A percentile compares a stretch with the other conserved stretches of the same genome.
These are phyloP conservation scores for Beauveria caledonica DNA, from an alignment of 2,329 filamentous ascomycete genomes.

Conservation along the genomic window DNA sequence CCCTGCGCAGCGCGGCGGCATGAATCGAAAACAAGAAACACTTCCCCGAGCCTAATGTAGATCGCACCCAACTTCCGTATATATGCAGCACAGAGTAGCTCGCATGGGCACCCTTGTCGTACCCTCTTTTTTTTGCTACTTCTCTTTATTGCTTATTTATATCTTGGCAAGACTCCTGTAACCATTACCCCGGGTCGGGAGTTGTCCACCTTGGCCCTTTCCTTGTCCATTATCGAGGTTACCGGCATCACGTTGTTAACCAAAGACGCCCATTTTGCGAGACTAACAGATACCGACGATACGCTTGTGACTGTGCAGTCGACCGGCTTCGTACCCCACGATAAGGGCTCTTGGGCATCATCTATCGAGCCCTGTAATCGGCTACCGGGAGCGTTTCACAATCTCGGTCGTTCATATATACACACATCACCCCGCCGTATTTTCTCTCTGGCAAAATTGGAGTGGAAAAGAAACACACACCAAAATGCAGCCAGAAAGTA, in stretches of 20 bases:
- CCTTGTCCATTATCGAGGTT: no score
- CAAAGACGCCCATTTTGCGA: no score
- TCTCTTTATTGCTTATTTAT: neutral
- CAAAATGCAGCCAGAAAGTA: neutral
- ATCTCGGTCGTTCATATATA: neutral
- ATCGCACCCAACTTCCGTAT: neutral
- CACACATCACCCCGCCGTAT: neutral
- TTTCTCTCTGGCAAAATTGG: neutral
- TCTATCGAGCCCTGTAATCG: no score
- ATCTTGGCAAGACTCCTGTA: neutral
- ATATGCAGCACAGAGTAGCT: neutral
- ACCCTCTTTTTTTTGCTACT: neutral
- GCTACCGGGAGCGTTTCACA: no score
- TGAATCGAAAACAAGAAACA: no score
- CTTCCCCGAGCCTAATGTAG: neutral
- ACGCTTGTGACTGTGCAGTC: no score
- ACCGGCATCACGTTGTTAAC: no score
- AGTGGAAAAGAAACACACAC: neutral
- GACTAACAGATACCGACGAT: no score
- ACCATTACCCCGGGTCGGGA: neutral
- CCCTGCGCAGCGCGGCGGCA: neutral
- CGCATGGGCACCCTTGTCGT: neutral
- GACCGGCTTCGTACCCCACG: no score
- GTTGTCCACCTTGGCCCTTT: no score
- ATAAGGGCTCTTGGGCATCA: no score